Percentiles rank a stretch among this genome's conserved stretches.
Conservation (phyloP, 2,329 filamentous ascomycete genomes). For the Scedosporium dehoogii region DNA sequence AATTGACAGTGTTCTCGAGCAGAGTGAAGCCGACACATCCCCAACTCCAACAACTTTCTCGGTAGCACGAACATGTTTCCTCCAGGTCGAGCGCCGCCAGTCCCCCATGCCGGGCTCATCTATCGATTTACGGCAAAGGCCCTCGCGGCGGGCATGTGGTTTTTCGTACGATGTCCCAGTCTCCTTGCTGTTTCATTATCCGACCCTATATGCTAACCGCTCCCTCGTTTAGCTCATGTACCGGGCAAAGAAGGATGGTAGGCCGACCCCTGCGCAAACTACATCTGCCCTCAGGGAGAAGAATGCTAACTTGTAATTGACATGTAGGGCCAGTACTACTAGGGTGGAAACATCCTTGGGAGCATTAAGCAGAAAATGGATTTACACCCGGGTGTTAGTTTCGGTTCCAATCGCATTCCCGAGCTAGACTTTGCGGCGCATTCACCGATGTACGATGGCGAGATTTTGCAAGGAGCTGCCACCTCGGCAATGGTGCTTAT, state of each 20-base stretch:
- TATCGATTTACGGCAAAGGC: constrained; percentile 83
- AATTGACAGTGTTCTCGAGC: not conserved
- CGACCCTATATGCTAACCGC: not conserved
- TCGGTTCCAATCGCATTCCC: constrained; percentile 6
- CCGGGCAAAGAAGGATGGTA: constrained; percentile 89
- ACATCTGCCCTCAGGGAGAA: not conserved
- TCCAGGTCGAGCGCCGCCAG: constrained; percentile 21
- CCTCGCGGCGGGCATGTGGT: constrained; percentile 96
- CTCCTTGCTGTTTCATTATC: not conserved
- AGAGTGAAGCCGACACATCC: not conserved
- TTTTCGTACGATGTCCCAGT: constrained; percentile 63
- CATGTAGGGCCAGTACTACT: constrained; percentile 60
- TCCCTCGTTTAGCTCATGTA: constrained; percentile 73
- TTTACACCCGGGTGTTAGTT: not conserved
- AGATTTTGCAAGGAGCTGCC: no score
- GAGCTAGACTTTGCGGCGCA: not conserved
- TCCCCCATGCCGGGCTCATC: constrained; percentile 44
- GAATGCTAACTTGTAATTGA: constrained; percentile 8
- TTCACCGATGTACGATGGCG: no score
- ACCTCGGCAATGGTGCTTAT: no score
- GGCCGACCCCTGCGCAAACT: constrained; percentile 9
- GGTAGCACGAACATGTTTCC: constrained; percentile 5
- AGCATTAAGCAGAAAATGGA: constrained; percentile 52
- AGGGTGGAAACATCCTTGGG: constrained; percentile 95
- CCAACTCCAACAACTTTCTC: not conserved